Base-by-base conservation (phyloP, 1,284 basidiomycete genomes). In the Ustilago shanxiensis region DNA sequence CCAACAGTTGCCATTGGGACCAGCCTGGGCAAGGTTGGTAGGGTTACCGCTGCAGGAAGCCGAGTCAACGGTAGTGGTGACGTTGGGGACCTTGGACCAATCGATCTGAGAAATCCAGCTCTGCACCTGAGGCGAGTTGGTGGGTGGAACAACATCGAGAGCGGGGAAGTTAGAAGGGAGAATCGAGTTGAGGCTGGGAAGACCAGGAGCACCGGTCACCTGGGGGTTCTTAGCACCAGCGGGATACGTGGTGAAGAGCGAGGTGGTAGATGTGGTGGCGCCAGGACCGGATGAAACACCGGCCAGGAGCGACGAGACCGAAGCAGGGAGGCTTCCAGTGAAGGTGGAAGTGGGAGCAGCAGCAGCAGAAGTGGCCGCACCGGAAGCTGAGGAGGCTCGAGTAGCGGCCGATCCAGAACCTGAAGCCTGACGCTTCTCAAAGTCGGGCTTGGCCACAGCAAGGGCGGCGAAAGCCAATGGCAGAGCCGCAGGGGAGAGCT, bases 61-160 rank as follows among this genome's bases (percentile, higher is more conserved):
- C 18, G 87, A 81, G 22, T 88, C 86, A 54, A 88, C 91, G 18
- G 87, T 84, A 28, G 88, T 82, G 20, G 92, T 91, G 47, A 93
- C 84, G 76, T 90, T 83, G 9, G 94, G 93, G 67, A 93, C 92
- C 77, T 90, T 77, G 72, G 79, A 78, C 60, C 89, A 88, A 10
- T 93, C 88, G 51, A 94, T 88, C 26, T 91, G 89, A 59, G 89
- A 72, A 44, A 93, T 90, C 93, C 93, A 94, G 81, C 89, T 88
- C 83, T 92, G 88, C 8, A 94, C 93, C 83, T 91, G 87, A 10
- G 89, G 86, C 8, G 91, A 91, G 87, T 92, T 89, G 7, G 88
- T 90, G 0, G 91, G 90, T 20, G 93, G 93, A 1, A 88, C 83
- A 35, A 87, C 87, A 85, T 95, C 93, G 26, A 93, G 87, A 0